These are phyloP conservation scores for Candida buenavistaensis DNA, from an alignment of 1,139 yeast genomes.

Conservation along the genomic window DNA sequence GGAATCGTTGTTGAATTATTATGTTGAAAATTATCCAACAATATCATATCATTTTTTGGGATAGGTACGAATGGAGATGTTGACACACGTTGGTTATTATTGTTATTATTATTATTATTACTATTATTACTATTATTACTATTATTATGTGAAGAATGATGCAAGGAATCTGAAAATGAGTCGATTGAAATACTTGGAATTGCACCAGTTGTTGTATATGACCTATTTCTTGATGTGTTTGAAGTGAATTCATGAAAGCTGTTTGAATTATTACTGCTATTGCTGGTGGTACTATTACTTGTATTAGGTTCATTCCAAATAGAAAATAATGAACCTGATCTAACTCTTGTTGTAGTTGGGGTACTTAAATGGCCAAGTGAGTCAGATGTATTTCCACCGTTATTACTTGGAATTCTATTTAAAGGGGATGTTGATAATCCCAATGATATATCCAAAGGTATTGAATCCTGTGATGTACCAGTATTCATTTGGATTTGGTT, in stretches of 20 bases:
- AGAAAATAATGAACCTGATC: constrained; percentile 48
- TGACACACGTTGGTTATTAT: constrained; percentile 8
- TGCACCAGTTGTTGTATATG: constrained; percentile 51
- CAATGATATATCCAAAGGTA: not conserved
- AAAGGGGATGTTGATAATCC: not conserved
- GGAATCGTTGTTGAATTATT: constrained; percentile 17
- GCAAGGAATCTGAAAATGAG: constrained; percentile 7
- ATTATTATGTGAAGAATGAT: constrained; percentile 6
- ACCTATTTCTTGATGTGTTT: constrained; percentile 35
- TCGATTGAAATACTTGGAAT: constrained; percentile 19
- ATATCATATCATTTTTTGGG: constrained; percentile 25
- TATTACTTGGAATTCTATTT: not conserved
- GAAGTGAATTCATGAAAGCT: constrained; percentile 1
- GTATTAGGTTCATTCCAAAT: constrained; percentile 41
- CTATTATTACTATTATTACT: no score
- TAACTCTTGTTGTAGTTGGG: constrained; percentile 23
- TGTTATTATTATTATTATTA: no score
- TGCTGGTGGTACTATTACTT: constrained; percentile 4
- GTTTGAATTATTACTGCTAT: no score
- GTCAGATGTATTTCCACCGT: constrained; percentile 1
- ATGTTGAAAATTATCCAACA: constrained; percentile 36
- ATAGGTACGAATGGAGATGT: constrained; percentile 19
- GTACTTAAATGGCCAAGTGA: constrained; percentile 8
- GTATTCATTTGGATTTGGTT: not conserved
- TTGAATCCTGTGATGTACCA: constrained; percentile 1